Evolutionary conservation across 768 basidiomycete species (phyloP), one percentile per base, ranked within the genome.

Genomic region (Russula griseocarnosa): DNA sequence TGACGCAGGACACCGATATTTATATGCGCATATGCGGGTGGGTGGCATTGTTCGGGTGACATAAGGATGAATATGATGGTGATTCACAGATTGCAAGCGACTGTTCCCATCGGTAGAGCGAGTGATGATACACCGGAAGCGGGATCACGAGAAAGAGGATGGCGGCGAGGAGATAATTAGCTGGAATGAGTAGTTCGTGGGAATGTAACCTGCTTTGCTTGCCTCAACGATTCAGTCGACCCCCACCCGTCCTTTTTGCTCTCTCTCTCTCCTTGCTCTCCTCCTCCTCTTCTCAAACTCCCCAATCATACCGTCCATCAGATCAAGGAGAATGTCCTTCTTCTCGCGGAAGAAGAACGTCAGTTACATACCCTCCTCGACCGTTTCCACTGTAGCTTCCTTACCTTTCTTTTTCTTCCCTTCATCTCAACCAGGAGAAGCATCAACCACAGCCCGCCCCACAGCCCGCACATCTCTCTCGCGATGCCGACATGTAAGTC

Each of bases 311-410:
- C 81, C 85, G 84, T 88, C 83, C 73, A 73, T 74, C 73, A 81
- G 83, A 76, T 71, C 83, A 68, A 78, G 86, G 75, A 87, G 87
- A 85, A 93, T 93, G 91, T 91, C 90, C 82, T 93, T 92, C 89
- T 93, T 93, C 83, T 87, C 84, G 50, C 83, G 89, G 83, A 91
- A 86, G 86, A 92, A 90, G 83, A 68, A 60, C 42, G 58, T 82
- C 77, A 55, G 75, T 61, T 77, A 20, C 24, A 24, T 51, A 18
- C 46, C 3, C 53, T 59, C 55, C 50, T 55, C 55, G 13, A 36
- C 53, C 61, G 46, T 62, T 61, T 34, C 54, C 50, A 22, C 58
- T 30, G 51, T 49, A 50, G 13, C 30, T 60, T 26, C 46, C 55
- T 62, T 32, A 58, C 51, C 14, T 34, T 40, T 53, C 46, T 34